phyloP scores from a whole-genome alignment of 148 eudicot genomes.

The Rhododendron griersonianum region DNA sequence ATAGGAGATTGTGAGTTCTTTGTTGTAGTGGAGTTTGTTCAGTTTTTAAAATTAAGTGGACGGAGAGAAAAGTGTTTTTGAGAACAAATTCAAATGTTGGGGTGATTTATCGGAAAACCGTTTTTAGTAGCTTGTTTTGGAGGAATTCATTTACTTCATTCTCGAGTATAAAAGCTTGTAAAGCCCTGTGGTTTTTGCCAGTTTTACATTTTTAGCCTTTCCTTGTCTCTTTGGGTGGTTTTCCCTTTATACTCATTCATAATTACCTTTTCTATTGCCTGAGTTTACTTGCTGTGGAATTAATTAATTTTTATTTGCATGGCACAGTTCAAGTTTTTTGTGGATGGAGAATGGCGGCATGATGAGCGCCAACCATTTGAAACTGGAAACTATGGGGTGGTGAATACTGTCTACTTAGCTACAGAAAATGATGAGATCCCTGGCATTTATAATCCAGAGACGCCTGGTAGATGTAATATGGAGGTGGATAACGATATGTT shows the following conservation, averaged over 20 bases:
- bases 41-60: neutral
- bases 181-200: neutral
- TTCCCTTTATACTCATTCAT: neutral
- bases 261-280: neutral
- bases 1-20: neutral
- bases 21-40: neutral
- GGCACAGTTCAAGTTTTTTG: conserved; percentile 70
- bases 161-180: neutral
- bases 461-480: conserved; percentile 62
- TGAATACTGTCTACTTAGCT: conserved; percentile 51
- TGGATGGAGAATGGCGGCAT: conserved; percentile 82
- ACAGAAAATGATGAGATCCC: conserved; percentile 45
- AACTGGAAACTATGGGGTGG: conserved; percentile 62
- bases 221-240: neutral
- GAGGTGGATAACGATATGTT: conserved; percentile 66
- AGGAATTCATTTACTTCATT: neutral
- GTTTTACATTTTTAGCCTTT: neutral
- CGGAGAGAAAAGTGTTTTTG: neutral
- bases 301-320: conserved; percentile 11
- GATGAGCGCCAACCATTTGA: conserved; percentile 63
- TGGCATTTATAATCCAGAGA: conserved; percentile 34
- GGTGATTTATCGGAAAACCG: neutral
- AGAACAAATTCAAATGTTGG: neutral
- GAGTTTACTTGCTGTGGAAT: neutral
- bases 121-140: neutral